Evolutionary conservation across 805 yeast species (phyloP), one percentile per base, ranked within the genome.

Genomic region (Scheffersomyces ergatensis): DNA sequence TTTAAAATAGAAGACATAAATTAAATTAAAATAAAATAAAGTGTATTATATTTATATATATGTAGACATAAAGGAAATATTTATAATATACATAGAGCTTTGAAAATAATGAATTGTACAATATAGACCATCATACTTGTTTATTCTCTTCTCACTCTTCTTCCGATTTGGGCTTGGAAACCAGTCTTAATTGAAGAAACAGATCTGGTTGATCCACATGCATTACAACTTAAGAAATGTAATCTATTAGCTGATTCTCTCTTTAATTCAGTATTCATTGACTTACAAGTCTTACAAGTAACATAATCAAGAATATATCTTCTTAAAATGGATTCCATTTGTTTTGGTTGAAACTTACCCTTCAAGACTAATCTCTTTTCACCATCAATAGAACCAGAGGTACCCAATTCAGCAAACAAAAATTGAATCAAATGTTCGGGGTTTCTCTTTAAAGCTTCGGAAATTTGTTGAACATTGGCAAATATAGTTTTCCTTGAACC

Each of bases 351-450:
- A 77, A 89, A 93, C 68, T 95, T 87, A 76, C 99, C 99, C 76
- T 89, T 93, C 66, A 93, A 92, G 49, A 93, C 89, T 65, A 93
- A 80, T 70, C 99, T 85, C 76, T 89, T 88, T 67, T 88, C 92
- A 65, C 98, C 99, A 70, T 93, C 99, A 46, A 93, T 92, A 42
- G 97, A 90, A 62, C 99, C 99, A 2, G 98, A 89, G 16, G 99
- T 93, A 83, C 99, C 99, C 78, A 93, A 77, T 74, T 93, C 99
- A 1, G 98, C 97, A 70, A 93, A 93, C 68, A 93, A 71, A 70
- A 85, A 93, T 73, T 89, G 97, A 66, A 93, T 93, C 50, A 93
- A 82, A 71, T 93, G 99, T 60, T 93, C 99, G 53, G 96, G 93
- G 40, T 89, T 86, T 74, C 99, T 83, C 69, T 93, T 97, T 74